These are phyloP conservation scores for Anastatica hierochuntica DNA, from an alignment of 345 rosid genomes.

Conservation along the genomic window DNA sequence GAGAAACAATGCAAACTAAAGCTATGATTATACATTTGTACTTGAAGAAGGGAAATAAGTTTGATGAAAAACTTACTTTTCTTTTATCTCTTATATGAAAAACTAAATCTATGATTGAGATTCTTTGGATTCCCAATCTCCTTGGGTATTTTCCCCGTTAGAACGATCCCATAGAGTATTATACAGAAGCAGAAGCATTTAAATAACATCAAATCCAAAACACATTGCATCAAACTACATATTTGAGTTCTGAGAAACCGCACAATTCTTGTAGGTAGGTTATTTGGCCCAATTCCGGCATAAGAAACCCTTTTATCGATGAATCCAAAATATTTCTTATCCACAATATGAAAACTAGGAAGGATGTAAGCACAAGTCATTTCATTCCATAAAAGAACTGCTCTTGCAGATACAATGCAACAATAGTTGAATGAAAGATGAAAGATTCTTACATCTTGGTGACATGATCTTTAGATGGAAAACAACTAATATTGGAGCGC, in stretches of 20 bases:
- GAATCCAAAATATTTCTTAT: conserved; percentile 75
- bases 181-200: conserved; percentile 43
- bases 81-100: too few relatives aligned
- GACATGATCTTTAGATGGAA: conserved; percentile 52
- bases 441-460: conserved; percentile 82
- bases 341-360: too few relatives aligned
- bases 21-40: too few relatives aligned
- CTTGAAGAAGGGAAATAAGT: too few relatives aligned
- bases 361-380: conserved; percentile 21
- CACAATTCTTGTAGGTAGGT: conserved; percentile 72
- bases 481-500: conserved; percentile 61
- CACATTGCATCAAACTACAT: conserved; percentile 22
- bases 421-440: not conserved
- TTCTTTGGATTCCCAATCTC: conserved; percentile 71
- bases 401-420: not conserved
- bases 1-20: too few relatives aligned
- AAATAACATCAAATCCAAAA: conserved; percentile 2
- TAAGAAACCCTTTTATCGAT: conserved; percentile 72
- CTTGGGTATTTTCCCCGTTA: conserved; percentile 76
- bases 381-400: not conserved
- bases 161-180: conserved; percentile 54
- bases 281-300: conserved; percentile 69
- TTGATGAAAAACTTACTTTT: too few relatives aligned
- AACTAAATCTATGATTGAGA: too few relatives aligned
- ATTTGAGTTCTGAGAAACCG: not conserved